Evolutionary conservation across 257 asterid species (phyloP).

Genomic region (Jacaranda copaia): DNA sequence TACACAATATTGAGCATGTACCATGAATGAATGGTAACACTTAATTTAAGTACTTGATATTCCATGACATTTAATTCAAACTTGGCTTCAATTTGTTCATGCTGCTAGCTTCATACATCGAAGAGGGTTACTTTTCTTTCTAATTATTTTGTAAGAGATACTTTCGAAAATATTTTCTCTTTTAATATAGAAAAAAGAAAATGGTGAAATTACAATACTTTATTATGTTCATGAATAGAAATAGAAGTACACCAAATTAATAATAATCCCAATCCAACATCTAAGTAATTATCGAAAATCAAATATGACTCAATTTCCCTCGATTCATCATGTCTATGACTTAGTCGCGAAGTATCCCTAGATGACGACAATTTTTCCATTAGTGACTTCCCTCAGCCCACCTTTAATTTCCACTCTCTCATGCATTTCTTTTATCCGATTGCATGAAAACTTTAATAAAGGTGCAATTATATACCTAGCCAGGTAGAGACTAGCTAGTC

Average conservation of each 20-base stretch:
- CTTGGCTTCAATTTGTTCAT: no score
- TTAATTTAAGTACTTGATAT: no score
- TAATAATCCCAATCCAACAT: background rate
- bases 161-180: no score
- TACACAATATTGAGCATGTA: no score
- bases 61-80: no score
- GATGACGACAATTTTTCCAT: background rate
- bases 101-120: no score
- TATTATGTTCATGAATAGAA: no score
- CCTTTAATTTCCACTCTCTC: conserved; percentile 29
- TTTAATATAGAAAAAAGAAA: no score
- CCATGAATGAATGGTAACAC: no score
- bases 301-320: background rate
- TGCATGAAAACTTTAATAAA: conserved; percentile 39
- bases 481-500: no score
- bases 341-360: conserved; percentile 27
- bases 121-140: background rate
- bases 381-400: conserved; percentile 14
- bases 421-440: conserved; percentile 9
- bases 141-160: background rate
- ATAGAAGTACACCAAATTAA: background rate
- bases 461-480: background rate
- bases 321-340: background rate
- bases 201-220: no score
- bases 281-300: background rate